Conservation (phyloP, 2,329 filamentous ascomycete species). For the Hypoxylon sp. region DNA sequence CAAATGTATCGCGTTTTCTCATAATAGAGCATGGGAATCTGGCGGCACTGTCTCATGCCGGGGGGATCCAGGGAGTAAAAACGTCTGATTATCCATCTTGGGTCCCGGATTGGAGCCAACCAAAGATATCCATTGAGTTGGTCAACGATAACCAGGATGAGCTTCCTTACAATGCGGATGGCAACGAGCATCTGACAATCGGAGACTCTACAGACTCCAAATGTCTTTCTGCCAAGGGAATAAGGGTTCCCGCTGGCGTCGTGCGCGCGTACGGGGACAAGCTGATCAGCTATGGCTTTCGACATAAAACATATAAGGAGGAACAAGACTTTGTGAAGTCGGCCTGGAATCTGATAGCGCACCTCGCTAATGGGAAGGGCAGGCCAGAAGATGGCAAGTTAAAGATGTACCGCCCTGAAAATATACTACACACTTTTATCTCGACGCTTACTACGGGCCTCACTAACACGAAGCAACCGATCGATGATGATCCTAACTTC, state of each 20-base stretch:
- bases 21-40: conserved; percentile 39
- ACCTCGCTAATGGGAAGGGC: conserved; percentile 11
- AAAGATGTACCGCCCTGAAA: conserved; percentile 21
- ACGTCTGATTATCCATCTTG: conserved; percentile 36
- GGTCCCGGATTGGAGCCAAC: conserved; percentile 41
- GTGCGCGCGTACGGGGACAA: conserved; percentile 39
- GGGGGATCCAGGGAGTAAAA: conserved; percentile 26
- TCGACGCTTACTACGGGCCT: conserved; percentile 27
- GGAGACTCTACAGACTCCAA: conserved; percentile 25
- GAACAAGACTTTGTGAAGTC: conserved; percentile 40
- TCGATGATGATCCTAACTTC: conserved; percentile 24
- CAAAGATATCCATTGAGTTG: conserved; percentile 37
- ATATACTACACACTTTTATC: conserved; percentile 33
- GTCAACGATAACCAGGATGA: conserved; percentile 26
- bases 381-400: background rate
- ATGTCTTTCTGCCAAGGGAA: conserved; percentile 33
- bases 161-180: conserved; percentile 28
- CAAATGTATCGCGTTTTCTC: conserved; percentile 34
- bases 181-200: conserved; percentile 17
- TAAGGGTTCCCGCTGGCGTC: conserved; percentile 21
- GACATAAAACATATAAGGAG: conserved; percentile 38
- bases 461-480: conserved; percentile 20
- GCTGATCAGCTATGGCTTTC: conserved; percentile 39
- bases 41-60: conserved; percentile 35
- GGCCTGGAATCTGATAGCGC: conserved; percentile 36